phyloP scores from a whole-genome alignment of 2,329 filamentous ascomycete genomes.

The Penicillium sp. region DNA sequence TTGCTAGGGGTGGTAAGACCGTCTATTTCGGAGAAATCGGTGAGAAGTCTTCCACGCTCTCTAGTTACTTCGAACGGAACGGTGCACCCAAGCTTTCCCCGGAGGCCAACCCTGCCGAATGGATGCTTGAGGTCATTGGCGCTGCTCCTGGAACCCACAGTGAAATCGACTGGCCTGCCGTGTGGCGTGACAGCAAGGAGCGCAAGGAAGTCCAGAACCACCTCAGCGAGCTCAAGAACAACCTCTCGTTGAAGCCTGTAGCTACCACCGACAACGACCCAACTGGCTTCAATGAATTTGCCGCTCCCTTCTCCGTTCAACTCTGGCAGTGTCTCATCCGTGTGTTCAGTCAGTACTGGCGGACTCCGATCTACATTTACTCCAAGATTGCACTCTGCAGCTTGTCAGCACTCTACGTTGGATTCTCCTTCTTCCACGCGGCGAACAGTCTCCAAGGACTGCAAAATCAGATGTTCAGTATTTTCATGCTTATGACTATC shows the following conservation, averaged over 20 bases:
- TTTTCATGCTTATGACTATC: slow-evolving; percentile 82
- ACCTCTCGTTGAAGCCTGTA: slow-evolving; percentile 41
- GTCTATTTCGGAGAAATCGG: slow-evolving; percentile 71
- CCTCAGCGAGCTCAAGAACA: slow-evolving; percentile 54
- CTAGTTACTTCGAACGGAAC: slow-evolving; percentile 64
- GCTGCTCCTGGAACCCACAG: slow-evolving; percentile 64
- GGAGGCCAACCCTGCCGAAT: slow-evolving; percentile 72
- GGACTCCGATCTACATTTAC: slow-evolving; percentile 84
- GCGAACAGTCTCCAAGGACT: slow-evolving; percentile 74
- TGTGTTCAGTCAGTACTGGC: slow-evolving; percentile 91
- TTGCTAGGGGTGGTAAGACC: slow-evolving; percentile 64
- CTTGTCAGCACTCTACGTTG: slow-evolving; percentile 71
- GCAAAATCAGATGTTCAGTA: slow-evolving; percentile 86
- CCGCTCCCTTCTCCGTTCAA: slow-evolving; percentile 69
- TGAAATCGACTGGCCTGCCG: slow-evolving; percentile 64
- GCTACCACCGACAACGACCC: slow-evolving; percentile 45
- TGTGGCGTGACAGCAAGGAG: slow-evolving; percentile 61
- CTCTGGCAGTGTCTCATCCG: slow-evolving; percentile 66
- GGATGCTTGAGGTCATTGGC: slow-evolving; percentile 62
- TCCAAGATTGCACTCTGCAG: slow-evolving; percentile 70
- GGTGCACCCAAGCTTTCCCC: slow-evolving; percentile 60
- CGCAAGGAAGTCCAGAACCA: slow-evolving; percentile 55
- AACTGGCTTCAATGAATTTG: slow-evolving; percentile 71
- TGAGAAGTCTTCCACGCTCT: slow-evolving; percentile 55
- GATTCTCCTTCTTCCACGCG: slow-evolving; percentile 77